Percentiles rank a stretch among this genome's conserved stretches.
phyloP scores from a whole-genome alignment of 2,329 filamentous ascomycete species.

The Lecanosticta acicola region DNA sequence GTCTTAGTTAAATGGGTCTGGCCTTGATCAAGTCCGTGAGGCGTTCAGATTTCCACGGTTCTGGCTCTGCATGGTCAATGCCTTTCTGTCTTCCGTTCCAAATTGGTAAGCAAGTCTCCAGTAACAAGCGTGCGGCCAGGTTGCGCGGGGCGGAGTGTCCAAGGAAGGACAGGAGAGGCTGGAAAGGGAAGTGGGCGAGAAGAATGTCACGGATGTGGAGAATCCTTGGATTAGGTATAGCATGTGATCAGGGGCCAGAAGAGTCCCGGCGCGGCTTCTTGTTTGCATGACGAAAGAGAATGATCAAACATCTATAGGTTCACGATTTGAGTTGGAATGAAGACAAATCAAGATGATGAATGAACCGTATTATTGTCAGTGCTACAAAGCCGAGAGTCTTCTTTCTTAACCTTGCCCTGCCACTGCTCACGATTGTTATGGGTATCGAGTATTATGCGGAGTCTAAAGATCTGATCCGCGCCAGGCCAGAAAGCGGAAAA shows the following conservation, averaged over 20 bases:
- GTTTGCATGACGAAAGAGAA: not conserved
- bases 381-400: no score
- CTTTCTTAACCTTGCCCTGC: no score
- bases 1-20: constrained; percentile 28
- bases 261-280: not conserved
- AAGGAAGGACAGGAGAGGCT: constrained; percentile 59
- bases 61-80: constrained; percentile 27
- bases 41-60: constrained; percentile 27
- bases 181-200: constrained; percentile 62
- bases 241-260: constrained; percentile 9
- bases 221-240: constrained; percentile 29
- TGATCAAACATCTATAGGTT: not conserved
- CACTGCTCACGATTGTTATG: no score
- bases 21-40: constrained; percentile 25
- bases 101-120: constrained; percentile 17
- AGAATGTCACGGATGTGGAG: constrained; percentile 62
- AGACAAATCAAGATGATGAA: no score
- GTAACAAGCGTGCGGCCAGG: constrained; percentile 23
- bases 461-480: no score
- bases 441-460: no score
- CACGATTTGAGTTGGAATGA: no score
- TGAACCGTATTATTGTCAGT: no score
- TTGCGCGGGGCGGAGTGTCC: constrained; percentile 7
- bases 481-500: no score
- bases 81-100: constrained; percentile 25